Evolutionary conservation across 768 basidiomycete species (phyloP).

Genomic region (Lactarius psammicola): DNA sequence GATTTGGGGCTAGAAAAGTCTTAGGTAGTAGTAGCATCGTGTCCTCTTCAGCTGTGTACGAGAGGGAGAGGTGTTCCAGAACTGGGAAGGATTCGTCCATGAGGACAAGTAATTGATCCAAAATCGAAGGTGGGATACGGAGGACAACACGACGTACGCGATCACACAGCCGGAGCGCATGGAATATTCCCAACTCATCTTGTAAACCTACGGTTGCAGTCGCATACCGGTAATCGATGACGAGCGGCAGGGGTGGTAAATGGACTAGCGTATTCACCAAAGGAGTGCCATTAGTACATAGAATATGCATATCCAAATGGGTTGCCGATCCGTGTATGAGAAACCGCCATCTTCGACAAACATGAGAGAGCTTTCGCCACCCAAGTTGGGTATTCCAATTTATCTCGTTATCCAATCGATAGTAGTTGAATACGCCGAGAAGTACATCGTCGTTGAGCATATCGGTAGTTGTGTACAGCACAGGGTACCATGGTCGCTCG

Average conservation of each 20-base stretch:
- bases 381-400: background rate
- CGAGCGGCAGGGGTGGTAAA: slow-evolving; percentile 4
- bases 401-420: background rate
- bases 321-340: background rate
- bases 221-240: background rate
- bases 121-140: background rate
- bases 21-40: background rate
- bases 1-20: background rate
- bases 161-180: background rate
- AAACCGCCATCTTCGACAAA: background rate
- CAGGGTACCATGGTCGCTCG: background rate
- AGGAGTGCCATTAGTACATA: background rate
- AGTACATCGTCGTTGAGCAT: background rate
- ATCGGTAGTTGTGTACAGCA: background rate
- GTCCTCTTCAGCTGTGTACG: background rate
- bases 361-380: background rate
- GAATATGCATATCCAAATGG: background rate
- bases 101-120: background rate
- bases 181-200: background rate
- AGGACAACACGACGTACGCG: background rate
- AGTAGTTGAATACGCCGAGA: background rate
- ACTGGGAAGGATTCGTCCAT: slow-evolving; percentile 1
- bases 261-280: background rate
- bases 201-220: too few relatives aligned
- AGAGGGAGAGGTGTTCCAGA: background rate